Percentiles rank a stretch among this genome's conserved stretches.
phyloP scores from a whole-genome alignment of 2,329 filamentous ascomycete species.

The Colletotrichum cordylinicola region DNA sequence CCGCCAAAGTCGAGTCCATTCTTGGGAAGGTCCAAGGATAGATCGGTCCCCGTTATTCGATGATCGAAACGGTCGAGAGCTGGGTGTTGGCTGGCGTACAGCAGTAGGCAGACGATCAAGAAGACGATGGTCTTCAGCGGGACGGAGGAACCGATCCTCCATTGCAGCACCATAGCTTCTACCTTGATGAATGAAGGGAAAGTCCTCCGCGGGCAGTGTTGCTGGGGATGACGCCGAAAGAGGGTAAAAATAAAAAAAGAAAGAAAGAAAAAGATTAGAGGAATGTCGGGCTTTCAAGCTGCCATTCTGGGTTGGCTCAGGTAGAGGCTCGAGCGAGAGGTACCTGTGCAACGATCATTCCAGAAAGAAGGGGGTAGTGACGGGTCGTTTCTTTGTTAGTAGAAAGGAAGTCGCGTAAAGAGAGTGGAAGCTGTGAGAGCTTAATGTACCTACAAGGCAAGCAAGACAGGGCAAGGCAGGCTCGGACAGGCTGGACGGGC shows the following conservation, averaged over 20 bases:
- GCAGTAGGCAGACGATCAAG: not conserved
- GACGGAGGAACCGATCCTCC: conserved; percentile 3
- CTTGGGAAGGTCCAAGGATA: conserved; percentile 9
- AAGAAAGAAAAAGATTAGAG: too few species aligned
- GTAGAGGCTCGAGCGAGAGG: not conserved
- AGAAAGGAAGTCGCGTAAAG: not conserved
- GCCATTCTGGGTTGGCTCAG: not conserved
- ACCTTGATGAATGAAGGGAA: not conserved
- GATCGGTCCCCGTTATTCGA: conserved; percentile 7
- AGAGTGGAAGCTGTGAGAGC: not conserved
- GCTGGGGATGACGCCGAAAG: not conserved
- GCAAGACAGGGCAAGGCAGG: not conserved
- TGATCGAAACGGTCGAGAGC: conserved; percentile 20
- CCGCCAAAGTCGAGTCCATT: not conserved
- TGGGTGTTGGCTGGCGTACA: conserved; percentile 16
- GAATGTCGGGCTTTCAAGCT: not conserved
- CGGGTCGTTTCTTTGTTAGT: not conserved
- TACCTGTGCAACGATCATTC: not conserved
- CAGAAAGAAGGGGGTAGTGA: not conserved
- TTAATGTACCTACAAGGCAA: not conserved
- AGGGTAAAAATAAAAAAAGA: not conserved
- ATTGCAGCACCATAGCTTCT: conserved; percentile 8
- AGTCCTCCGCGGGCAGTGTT: not conserved
- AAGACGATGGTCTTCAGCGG: not conserved
- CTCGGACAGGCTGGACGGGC: not conserved